Base-by-base conservation (phyloP, 2,329 filamentous ascomycete genomes). In the Trichoderma atrobrunneum region DNA sequence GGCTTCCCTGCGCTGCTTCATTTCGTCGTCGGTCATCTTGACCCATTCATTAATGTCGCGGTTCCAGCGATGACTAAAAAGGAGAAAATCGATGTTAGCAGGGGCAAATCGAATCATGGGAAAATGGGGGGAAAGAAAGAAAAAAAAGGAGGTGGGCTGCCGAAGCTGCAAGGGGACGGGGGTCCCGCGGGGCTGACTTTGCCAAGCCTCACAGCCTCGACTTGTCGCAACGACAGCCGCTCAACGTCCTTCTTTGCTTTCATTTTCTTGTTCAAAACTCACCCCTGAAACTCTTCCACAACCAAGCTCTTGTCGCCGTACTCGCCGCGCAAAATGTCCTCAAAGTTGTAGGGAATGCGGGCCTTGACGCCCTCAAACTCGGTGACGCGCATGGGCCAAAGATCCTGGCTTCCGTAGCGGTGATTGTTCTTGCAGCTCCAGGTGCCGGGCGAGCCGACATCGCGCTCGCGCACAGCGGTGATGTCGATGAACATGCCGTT, bases 401-500 rank as follows among this genome's bases (percentile, higher is more conserved):
- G 84, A 76, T 96, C 92, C n/a, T 83, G 83, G 30, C 87, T 90
- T 56, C 84, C 81, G 80, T 96, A 96, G 60, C 86, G 84, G 81
- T 97, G 93, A 77, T 87, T 87, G 78, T 96, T 95, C 84, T 95
- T 95, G 83, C 93, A 95, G 77, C 88, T 90, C 89, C 91, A 93
- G 34, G 92, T 80, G 7, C 92, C 91, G 0, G 92, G 92, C 24
- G 83, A 77, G 2, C 80, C 80, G 18, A 84, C 83, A 36, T 93
- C 85, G 24, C 91, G 88, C 82, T 94, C 91, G 65, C 88, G 88
- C 43, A 96, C 82, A 14, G 89, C 93, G 1, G 93, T 96, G 77
- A 97, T 94, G 80, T 96, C 93, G 80, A 96, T 90, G 80, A 92
- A 97, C 77, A 95, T 86, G 62, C 93, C 93, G 76, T 91, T 96